Evolutionary conservation across 2,329 filamentous ascomycete species (phyloP), one percentile per base, ranked within the genome.

Genomic region (Talaromyces pinophilus): DNA sequence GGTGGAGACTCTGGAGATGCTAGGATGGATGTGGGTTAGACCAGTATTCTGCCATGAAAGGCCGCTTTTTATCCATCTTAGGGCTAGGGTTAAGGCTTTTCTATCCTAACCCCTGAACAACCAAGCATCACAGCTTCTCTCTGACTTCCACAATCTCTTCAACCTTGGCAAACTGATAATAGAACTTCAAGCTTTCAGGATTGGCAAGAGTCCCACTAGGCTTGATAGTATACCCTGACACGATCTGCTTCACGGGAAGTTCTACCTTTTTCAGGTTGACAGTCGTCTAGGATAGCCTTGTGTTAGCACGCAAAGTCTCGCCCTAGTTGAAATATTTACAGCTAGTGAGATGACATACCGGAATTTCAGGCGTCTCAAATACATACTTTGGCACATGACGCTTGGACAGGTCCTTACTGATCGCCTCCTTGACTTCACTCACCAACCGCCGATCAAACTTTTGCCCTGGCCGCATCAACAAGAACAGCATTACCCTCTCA

Each of bases 1-100:
- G 38, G 48, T 73, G 68, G 67, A 69, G 70, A 70, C n/a, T 35
- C 1, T 15, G 6, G 0, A 13, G 11, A 2, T 19, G 19, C 54
- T 57, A 57, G 54, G 54, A 38, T 25, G 19, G 33, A 57, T 57
- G 10, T 15, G 54, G 54, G 11, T 57, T 30, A 40, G 54, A 2
- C 5, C n/a, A 10, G 3, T n/a, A 5, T 54, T 54, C 50, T 54
- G 50, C 50, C 25, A 1, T n/a, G 5, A 3, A 5, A n/a, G 1
- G 1, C 54, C 54, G 54, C 54, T 44, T 44, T 44, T n/a, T 10
- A 2, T 42, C 17, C 7, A 2, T 44, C 42, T 48, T 48, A 48
- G 44, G 44, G 44, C 3, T 52, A 28, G 22, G 7, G 42, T 22
- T 46, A 46, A n/a, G 42, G 42, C 42, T 22, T 3, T 35, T 46